Percentiles rank a stretch among this genome's conserved stretches.
Conservation (phyloP, 805 yeast species). For the Candida ascalaphidarum region DNA sequence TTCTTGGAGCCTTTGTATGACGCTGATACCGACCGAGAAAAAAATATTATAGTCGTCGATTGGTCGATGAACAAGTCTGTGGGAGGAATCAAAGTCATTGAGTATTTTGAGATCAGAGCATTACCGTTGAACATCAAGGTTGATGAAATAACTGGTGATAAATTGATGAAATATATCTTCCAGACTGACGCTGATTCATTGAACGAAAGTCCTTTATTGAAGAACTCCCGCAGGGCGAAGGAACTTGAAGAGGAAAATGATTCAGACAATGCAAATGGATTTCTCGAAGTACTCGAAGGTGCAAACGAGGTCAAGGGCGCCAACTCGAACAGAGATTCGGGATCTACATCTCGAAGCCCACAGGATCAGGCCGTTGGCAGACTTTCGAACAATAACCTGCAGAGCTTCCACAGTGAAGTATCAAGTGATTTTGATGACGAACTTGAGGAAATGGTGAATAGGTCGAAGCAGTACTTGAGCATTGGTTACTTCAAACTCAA, state of each 20-base stretch:
- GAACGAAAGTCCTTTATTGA: constrained; percentile 13
- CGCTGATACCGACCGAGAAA: neutral
- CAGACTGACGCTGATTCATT: constrained; percentile 8
- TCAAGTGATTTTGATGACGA: neutral
- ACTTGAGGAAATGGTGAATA: constrained; percentile 51
- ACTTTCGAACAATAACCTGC: no score
- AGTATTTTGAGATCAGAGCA: constrained; percentile 26
- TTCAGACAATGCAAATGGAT: constrained; percentile 4
- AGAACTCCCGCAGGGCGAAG: constrained; percentile 2
- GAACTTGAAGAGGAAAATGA: constrained; percentile 4
- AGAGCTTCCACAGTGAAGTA: neutral
- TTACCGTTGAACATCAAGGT: constrained; percentile 29
- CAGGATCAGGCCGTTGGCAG: neutral
- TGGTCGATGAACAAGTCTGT: constrained; percentile 36
- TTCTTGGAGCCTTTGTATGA: constrained; percentile 22
- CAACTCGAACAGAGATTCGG: constrained; percentile 1
- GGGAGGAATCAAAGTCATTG: constrained; percentile 35
- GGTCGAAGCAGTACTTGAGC: constrained; percentile 70
- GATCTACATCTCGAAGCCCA: neutral
- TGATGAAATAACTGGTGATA: constrained; percentile 31
- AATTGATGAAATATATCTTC: constrained; percentile 28
- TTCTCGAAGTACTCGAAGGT: constrained; percentile 5
- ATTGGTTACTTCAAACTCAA: constrained; percentile 40
- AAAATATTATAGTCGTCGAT: constrained; percentile 20
- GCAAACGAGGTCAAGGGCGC: constrained; percentile 5